phyloP scores from a whole-genome alignment of 257 asterid species.

The Sherardia arvensis region DNA sequence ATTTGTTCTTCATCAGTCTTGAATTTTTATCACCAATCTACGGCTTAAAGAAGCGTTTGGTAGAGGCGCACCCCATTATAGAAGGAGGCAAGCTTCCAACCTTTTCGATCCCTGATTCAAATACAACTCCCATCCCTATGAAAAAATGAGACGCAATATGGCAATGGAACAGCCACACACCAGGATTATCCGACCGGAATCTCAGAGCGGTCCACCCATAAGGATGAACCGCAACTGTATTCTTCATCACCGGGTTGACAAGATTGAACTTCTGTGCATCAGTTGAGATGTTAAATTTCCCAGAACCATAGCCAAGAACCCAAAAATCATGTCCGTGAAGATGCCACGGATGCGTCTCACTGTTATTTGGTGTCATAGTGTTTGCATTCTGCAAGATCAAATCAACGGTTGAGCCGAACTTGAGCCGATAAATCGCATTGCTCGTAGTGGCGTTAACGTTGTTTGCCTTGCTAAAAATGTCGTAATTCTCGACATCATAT shows the following conservation, averaged over 20 bases:
- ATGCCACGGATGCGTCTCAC: conserved; percentile 99
- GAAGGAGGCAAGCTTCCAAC: conserved; percentile 63
- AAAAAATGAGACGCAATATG: conserved; percentile 88
- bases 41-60: conserved; percentile 34
- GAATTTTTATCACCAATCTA: conserved; percentile 8
- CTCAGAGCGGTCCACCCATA: conserved; percentile 90
- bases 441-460: conserved; percentile 60
- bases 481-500: conserved; percentile 36
- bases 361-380: conserved; percentile 42
- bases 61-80: conserved; percentile 79
- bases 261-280: conserved; percentile 53
- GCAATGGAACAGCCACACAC: conserved; percentile 93
- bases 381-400: conserved; percentile 73
- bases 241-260: conserved; percentile 80
- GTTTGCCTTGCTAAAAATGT: conserved; percentile 19
- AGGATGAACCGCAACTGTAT: conserved; percentile 73
- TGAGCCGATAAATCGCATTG: conserved; percentile 38
- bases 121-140: conserved; percentile 90
- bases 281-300: conserved; percentile 39
- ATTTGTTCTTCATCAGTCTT: no score
- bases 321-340: conserved; percentile 94
- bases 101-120: conserved; percentile 70
- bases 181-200: conserved; percentile 80
- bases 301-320: conserved; percentile 75
- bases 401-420: conserved; percentile 67